A percentile compares a stretch with the other conserved stretches of the same genome.
These are phyloP conservation scores for Canna indica DNA, from an alignment of 176 grass and related monocot genomes.

Conservation along the genomic window DNA sequence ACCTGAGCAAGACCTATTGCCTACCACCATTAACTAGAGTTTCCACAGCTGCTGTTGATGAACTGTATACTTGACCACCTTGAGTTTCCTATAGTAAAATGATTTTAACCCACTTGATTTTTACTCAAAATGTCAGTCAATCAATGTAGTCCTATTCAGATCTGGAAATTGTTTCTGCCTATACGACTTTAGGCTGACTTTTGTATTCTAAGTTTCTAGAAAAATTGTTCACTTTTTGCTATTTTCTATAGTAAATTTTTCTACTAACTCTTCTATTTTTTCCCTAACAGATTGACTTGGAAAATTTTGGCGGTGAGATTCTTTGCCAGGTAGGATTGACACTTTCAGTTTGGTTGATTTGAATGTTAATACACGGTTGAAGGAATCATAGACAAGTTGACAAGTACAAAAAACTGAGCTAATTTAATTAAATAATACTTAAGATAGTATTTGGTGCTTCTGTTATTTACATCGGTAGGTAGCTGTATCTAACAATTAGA, in stretches of 20 bases:
- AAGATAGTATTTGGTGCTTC: too few relatives aligned
- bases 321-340: constrained; percentile 64
- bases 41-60: too few relatives aligned
- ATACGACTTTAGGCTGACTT: too few relatives aligned
- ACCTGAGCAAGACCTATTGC: too few relatives aligned
- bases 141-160: too few relatives aligned
- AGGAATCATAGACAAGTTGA: neutral
- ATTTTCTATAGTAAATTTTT: neutral
- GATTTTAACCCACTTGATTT: too few relatives aligned
- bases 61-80: too few relatives aligned
- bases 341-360: neutral
- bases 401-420: neutral
- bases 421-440: neutral
- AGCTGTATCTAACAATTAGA: neutral
- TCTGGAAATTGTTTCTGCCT: too few relatives aligned
- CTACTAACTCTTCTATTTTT: neutral
- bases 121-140: too few relatives aligned
- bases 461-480: neutral
- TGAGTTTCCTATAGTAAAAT: too few relatives aligned
- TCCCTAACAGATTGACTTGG: neutral
- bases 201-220: neutral
- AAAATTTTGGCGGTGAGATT: constrained; percentile 74
- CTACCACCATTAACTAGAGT: too few relatives aligned
- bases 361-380: neutral
- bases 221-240: neutral